Base-by-base conservation (phyloP, 2,329 filamentous ascomycete genomes). In the Myriosclerotinia duriaeana region DNA sequence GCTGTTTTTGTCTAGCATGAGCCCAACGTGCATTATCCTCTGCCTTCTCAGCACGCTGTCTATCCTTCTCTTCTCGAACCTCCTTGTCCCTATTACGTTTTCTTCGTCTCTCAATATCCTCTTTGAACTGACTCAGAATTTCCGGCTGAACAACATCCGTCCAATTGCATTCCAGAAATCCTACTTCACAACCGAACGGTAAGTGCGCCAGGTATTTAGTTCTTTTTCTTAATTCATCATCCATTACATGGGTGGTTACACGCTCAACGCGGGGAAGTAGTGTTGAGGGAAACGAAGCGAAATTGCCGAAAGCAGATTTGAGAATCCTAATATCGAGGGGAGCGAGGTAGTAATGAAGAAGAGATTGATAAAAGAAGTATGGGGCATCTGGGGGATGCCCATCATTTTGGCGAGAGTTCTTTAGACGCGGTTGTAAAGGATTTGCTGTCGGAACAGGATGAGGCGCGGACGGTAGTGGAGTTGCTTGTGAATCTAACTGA, bases 101-200 rank as follows among this genome's bases (percentile, higher is more conserved):
- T 67, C 88, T 80, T 61, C 89, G 79, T 68, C 82, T 81, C 66
- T 87, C 85, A 42, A 89, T 87, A 70, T 91, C 88, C 0, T 81
- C 75, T 65, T 79, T 80, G 76, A 91, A 92, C 30, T 82, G 82
- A 52, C 83, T 83, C 26, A 91, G 77, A 6, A 90, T 78, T 54
- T 86, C 84, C 0, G 85, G 82, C 2, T 80, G 78, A 17, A 92
- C 87, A 1, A 89, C 83, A 73, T 90, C 89, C 1, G 87, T 88
- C 89, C 89, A 92, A 73, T 92, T 88, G 72, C 89, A 92, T 77
- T 91, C 89, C 2, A 92, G 78, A 71, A 91, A 91, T 55, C 80
- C 85, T 26, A 91, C 88, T 75, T 91, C 89, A 74, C 88, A 91
- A 14, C 89, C 89, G 72, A 88, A 85, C 0, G 89, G 89, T 9